Base-by-base conservation (phyloP, 371 early-diverging fungal genomes). In the Rhizomucor miehei region DNA sequence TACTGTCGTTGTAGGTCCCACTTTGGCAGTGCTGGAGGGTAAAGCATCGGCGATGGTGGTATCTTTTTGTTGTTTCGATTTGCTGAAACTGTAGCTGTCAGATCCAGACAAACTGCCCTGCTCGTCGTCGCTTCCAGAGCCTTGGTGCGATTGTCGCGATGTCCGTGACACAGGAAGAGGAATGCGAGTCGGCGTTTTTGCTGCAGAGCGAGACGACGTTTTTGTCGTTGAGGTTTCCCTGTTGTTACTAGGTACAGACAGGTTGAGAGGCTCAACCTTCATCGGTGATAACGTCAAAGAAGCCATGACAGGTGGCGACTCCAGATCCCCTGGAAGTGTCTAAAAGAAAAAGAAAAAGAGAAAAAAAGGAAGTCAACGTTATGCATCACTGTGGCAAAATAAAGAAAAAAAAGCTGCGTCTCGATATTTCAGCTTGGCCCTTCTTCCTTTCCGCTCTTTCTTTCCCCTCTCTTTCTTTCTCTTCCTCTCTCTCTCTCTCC, bases 271-370 rank as follows among this genome's bases (percentile, higher is more conserved):
- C 25, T 78, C 79, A 3, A 73, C 59, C 56, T 75, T 78, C 67
- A 78, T 71, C 17, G 79, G 79, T 48, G 79, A 73, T 35, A 78
- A 44, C 16, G 73, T 48, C 50, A 75, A 48, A 10, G 79, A 60
- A 38, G 60, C 64, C 41, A 67, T 54, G 25, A 67, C 51, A 29
- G 75, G 71, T 29, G 63, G 71, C 43, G 63, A 39, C 38, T 65
- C 67, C 37, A 73, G 51, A 56, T 56, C 66, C 23, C 79, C 75
- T 23, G 79, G 73, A 10, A 78, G 51, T 14, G 79, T 78, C 78
- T 77, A 56, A 11, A 13, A 40, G 8, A 35, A 19, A 24, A 14
- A 41, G 14, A 17, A 1, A 51, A 40, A 17, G 20, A 41, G 25
- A 19, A 43, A 29, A 17, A 51, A 36, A 48, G 40, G 24, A 48